Conservation (phyloP, 2,329 filamentous ascomycete genomes). For the Aspergillus uvarum region DNA sequence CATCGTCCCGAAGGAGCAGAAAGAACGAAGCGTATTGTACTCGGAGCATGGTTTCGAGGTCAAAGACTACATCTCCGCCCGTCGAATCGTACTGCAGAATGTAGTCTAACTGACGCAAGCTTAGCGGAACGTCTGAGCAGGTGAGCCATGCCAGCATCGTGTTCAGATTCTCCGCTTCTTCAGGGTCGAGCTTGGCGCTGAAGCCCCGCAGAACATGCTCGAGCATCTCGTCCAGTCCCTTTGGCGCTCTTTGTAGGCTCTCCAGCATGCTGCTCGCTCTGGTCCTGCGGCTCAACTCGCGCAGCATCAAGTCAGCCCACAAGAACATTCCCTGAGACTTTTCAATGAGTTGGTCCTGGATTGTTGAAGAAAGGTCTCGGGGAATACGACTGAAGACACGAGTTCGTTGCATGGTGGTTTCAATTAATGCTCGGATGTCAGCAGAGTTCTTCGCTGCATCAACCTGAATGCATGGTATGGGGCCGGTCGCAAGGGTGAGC, state of each 20-base stretch:
- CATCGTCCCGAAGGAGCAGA: neutral
- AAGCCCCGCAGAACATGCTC: neutral
- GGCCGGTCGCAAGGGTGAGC: neutral
- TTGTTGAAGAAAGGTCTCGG: neutral
- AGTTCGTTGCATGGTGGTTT: neutral
- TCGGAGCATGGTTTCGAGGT: neutral
- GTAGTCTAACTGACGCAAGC: neutral
- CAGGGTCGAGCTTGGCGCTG: neutral
- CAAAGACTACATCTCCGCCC: neutral
- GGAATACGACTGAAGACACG: neutral
- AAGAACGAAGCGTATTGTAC: conserved; percentile 1
- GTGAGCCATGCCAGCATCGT: neutral
- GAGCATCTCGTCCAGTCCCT: neutral
- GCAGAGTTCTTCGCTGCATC: neutral
- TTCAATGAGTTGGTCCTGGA: neutral
- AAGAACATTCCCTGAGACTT: conserved; percentile 1
- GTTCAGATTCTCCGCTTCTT: neutral
- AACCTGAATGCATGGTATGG: neutral
- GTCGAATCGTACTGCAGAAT: neutral
- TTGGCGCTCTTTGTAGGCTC: neutral
- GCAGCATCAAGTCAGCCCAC: neutral
- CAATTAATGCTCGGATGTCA: neutral
- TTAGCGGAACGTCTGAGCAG: neutral
- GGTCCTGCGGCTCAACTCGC: neutral
- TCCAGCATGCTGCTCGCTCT: neutral